phyloP scores from a whole-genome alignment of 495 filamentous ascomycete genomes.

The Cryomyces antarcticus region DNA sequence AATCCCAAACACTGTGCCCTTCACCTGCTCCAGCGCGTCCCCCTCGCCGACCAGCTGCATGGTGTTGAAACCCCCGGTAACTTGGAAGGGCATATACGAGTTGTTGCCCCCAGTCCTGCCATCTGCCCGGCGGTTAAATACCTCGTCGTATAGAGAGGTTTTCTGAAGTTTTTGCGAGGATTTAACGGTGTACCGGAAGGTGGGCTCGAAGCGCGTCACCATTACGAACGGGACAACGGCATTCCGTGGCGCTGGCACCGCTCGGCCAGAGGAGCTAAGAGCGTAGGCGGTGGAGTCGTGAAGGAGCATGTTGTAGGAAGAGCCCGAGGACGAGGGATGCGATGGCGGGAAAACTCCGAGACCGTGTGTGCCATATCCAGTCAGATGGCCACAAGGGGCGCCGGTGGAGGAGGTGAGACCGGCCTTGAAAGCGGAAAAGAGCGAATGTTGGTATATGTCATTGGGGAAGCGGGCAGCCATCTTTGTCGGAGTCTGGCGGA shows the following conservation, averaged over 20 bases:
- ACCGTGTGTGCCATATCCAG: conserved; percentile 10
- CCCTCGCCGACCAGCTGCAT: not conserved
- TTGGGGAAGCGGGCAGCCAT: conserved; percentile 8
- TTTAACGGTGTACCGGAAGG: conserved; percentile 1
- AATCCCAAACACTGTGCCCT: conserved; percentile 11
- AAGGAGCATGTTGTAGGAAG: conserved; percentile 6
- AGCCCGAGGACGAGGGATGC: not conserved
- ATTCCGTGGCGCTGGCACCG: conserved; percentile 3
- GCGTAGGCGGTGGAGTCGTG: conserved; percentile 6
- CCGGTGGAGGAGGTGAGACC: conserved; percentile 7
- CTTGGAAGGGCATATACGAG: conserved; percentile 7
- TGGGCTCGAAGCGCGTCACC: conserved; percentile 9
- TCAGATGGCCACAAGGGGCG: conserved; percentile 6
- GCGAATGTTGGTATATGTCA: conserved; percentile 13
- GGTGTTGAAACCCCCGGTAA: conserved; percentile 6
- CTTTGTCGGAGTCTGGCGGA: not conserved
- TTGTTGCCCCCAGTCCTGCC: conserved; percentile 3
- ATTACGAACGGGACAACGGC: conserved; percentile 7
- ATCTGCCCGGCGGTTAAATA: conserved; percentile 1
- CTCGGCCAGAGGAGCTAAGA: conserved; percentile 3
- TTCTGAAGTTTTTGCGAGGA: not conserved
- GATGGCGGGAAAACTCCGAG: conserved; percentile 4
- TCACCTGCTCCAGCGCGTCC: conserved; percentile 4
- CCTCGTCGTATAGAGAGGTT: not conserved
- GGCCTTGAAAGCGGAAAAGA: conserved; percentile 6